Base-by-base conservation (phyloP, 768 basidiomycete genomes). In the Lepiota venenata region DNA sequence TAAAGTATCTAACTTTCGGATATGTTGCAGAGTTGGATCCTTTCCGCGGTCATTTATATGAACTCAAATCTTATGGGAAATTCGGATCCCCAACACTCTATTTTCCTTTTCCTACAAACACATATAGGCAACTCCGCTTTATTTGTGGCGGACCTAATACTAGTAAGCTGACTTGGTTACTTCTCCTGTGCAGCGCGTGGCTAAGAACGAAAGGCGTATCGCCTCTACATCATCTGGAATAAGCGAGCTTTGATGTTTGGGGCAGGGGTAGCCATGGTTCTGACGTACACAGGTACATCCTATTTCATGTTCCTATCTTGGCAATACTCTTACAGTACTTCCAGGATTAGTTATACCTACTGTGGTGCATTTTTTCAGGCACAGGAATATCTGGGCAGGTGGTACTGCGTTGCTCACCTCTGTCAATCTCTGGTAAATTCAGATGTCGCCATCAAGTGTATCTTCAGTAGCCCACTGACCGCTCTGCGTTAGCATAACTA, bases 201-300 rank as follows among this genome's bases (percentile, higher is more conserved):
- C 32, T 32, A 32, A 32, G 10, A 9, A 11, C 32, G 32, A 32
- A 32, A 52, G 50, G 14, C 35, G 15, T 52, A 52, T 22, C 40
- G 50, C 7, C 32, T 52, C 5, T 52, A 52, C n/a, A 44, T 52
- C 14, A 21, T 52, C 16, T 52, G 50, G 50, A 21, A 52, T 11
- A 29, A 16, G 10, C 14, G 27, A 15, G 32, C 11, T 15, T n/a
- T 36, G 18, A 43, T 52, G 6, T 27, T 52, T n/a, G 20, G 27
- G 12, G 32, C 27, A 16, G 35, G 42, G 2, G 29, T 18, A 36
- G n/a, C 21, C 8, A n/a, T 18, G 9, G 6, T 35, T 8, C 3
- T 43, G 4, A 14, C 32, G 6, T 20, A 52, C 36, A 29, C 41
- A 12, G 50, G 50, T 52, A 20, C 20, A 27, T 18, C 25, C 9